Conservation (phyloP, 2,329 filamentous ascomycete species). For the Phialophora macrospora region DNA sequence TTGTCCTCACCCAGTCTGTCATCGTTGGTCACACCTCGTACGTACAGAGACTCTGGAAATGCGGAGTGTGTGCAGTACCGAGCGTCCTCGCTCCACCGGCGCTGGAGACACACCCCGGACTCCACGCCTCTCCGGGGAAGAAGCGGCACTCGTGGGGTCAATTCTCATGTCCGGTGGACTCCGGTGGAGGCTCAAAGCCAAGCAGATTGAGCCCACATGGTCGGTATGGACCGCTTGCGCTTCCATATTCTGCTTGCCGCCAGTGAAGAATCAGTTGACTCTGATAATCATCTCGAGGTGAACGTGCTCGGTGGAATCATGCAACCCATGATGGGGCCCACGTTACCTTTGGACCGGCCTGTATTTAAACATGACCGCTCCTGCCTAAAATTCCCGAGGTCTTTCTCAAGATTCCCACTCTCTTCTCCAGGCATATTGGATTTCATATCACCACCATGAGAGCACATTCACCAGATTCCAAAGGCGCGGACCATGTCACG, state of each 20-base stretch:
- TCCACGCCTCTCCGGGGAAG: neutral
- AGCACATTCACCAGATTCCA: constrained; percentile 6
- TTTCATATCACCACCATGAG: neutral
- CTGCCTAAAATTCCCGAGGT: neutral
- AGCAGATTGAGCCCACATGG: neutral
- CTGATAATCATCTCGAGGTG: neutral
- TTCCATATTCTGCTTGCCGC: neutral
- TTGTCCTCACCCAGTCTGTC: neutral
- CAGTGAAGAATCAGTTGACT: neutral
- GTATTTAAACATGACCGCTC: neutral
- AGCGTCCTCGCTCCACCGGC: neutral
- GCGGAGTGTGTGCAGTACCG: neutral
- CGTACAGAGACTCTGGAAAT: neutral
- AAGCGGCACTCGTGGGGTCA: neutral
- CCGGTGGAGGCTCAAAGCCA: neutral
- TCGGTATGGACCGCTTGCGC: neutral
- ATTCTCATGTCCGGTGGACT: neutral
- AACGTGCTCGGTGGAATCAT: neutral
- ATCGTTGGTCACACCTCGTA: too few relatives aligned
- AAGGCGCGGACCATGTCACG: constrained; percentile 10
- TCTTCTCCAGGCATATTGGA: neutral
- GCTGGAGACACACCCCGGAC: neutral
- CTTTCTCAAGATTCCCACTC: neutral
- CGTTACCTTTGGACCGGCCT: neutral
- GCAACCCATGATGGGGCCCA: neutral